Conservation (phyloP, 495 filamentous ascomycete genomes). For the Physcia stellaris region DNA sequence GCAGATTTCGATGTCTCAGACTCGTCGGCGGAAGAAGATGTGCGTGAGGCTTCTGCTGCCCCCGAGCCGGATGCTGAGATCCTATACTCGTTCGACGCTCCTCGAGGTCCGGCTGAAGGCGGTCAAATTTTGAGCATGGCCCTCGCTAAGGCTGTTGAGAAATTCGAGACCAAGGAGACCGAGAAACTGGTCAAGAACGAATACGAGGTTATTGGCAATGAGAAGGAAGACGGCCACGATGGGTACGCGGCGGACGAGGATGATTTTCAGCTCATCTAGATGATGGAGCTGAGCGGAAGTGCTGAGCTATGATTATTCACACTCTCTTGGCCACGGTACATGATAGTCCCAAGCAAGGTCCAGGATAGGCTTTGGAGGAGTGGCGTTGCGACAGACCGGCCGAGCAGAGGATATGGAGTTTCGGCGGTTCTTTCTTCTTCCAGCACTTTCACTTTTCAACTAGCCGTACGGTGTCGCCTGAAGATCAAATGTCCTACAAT, state of each 20-base stretch:
- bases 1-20: slow-evolving; percentile 22
- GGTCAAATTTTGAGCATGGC: slow-evolving; percentile 41
- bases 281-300: too few relatives aligned
- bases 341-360: too few relatives aligned
- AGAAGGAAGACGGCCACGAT: slow-evolving; percentile 21
- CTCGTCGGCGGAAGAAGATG: slow-evolving; percentile 25
- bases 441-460: too few relatives aligned
- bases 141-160: slow-evolving; percentile 39
- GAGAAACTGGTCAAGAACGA: slow-evolving; percentile 43
- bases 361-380: too few relatives aligned
- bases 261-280: slow-evolving; percentile 30
- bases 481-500: too few relatives aligned
- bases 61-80: slow-evolving; percentile 26
- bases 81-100: slow-evolving; percentile 34
- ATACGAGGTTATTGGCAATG: slow-evolving; percentile 39
- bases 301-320: too few relatives aligned
- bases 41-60: slow-evolving; percentile 29
- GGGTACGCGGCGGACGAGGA: slow-evolving; percentile 28
- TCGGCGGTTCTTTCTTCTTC: too few relatives aligned
- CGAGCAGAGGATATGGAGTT: too few relatives aligned
- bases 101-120: slow-evolving; percentile 29
- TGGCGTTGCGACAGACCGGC: too few relatives aligned
- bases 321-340: too few relatives aligned
- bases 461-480: too few relatives aligned
- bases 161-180: slow-evolving; percentile 40